A percentile compares a stretch with the other conserved stretches of the same genome.
phyloP scores from a whole-genome alignment of 495 filamentous ascomycete species.

The Margaritispora aquatica region DNA sequence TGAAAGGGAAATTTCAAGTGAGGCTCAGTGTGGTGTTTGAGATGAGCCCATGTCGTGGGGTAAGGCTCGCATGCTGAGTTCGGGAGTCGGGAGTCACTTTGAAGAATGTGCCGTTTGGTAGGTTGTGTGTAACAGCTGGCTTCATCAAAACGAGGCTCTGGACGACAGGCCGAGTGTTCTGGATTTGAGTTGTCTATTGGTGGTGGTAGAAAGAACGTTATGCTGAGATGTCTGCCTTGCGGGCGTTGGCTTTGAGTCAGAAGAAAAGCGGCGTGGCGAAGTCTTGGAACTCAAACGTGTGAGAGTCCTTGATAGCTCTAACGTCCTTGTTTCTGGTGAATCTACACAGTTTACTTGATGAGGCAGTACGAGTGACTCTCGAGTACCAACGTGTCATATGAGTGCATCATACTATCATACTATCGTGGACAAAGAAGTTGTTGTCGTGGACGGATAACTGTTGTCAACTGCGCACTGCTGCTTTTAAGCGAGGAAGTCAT shows the following conservation, averaged over 20 bases:
- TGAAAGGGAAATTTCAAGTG: background rate
- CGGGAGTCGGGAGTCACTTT: background rate
- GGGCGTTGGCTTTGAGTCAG: background rate
- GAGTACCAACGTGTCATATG: too few relatives aligned
- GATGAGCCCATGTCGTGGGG: too few relatives aligned
- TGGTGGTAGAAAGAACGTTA: background rate
- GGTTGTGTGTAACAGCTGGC: background rate
- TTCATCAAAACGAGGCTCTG: background rate
- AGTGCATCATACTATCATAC: background rate
- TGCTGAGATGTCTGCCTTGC: slow-evolving; percentile 3
- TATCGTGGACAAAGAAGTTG: background rate
- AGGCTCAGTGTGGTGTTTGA: slow-evolving; percentile 5
- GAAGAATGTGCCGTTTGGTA: background rate
- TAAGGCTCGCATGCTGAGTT: background rate
- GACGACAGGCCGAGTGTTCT: background rate
- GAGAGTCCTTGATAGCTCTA: background rate
- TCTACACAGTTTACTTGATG: too few relatives aligned
- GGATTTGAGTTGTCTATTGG: background rate
- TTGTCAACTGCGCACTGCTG: background rate
- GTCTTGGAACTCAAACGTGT: background rate
- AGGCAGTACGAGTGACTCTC: too few relatives aligned
- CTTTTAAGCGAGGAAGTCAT: background rate
- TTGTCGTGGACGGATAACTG: background rate
- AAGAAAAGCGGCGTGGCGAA: background rate
- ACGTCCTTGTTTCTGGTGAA: too few relatives aligned